These are phyloP conservation scores for Protomyces inundatus DNA, from an alignment of 1,139 yeast species.

Conservation along the genomic window DNA sequence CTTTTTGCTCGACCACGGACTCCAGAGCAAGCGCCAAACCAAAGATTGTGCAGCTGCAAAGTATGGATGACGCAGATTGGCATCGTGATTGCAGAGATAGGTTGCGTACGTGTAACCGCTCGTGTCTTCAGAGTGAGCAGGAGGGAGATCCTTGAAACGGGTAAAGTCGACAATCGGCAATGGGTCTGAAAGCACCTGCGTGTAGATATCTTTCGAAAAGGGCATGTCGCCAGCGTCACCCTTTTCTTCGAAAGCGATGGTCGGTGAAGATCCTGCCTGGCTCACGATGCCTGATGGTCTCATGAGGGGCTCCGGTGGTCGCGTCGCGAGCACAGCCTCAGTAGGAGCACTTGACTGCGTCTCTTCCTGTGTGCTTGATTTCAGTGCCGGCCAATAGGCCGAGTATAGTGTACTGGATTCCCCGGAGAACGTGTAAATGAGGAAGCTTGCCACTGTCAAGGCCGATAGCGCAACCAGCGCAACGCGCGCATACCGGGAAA, in stretches of 20 bases:
- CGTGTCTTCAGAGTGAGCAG: not conserved
- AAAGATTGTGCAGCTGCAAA: conserved; percentile 4
- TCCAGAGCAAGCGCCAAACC: conserved; percentile 16
- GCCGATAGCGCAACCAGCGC: not conserved
- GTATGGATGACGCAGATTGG: conserved; percentile 7
- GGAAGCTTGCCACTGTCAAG: not conserved
- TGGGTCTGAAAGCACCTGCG: not conserved
- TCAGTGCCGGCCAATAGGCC: not conserved
- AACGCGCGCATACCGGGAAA: not conserved
- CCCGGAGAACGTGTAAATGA: not conserved
- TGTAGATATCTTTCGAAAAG: not conserved
- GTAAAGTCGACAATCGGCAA: conserved; percentile 1
- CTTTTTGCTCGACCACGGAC: conserved; percentile 1
- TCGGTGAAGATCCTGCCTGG: no score
- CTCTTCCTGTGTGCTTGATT: no score
- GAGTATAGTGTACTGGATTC: not conserved
- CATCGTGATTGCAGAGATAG: conserved; percentile 8
- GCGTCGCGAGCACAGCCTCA: no score
- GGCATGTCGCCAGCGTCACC: not conserved
- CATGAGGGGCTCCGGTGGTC: no score
- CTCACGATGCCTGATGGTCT: no score
- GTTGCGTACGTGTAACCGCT: conserved; percentile 4
- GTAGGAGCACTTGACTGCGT: no score
- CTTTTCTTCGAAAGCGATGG: not conserved
- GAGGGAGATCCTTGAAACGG: not conserved